Evolutionary conservation across 495 filamentous ascomycete species (phyloP), one percentile per base, ranked within the genome.

Genomic region (Sordaria brevicollis): DNA sequence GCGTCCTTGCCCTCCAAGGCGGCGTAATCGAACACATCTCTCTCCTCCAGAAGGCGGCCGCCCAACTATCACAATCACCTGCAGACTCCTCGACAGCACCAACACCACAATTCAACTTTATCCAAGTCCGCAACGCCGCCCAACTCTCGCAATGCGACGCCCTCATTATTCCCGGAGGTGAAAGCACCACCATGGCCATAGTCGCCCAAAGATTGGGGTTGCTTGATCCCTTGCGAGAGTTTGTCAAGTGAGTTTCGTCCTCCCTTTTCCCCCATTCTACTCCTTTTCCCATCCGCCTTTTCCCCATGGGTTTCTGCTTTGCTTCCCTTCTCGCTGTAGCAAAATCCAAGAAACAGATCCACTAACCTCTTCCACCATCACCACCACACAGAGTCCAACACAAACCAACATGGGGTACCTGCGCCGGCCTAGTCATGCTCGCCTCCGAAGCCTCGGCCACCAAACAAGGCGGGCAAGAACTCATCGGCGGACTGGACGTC

Each of bases 381-480:
- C 62, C 15, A 68, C 67, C 49, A 3, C 29, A 70, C 65, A 85
- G 83, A 71, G 82, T 89, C n/a, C 73, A 87, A 65, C 86, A 89
- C 74, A 94, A 92, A 77, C 94, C 96, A 21, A 91, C 90, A 19
- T 99, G 95, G 95, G 95, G 95, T 13, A 98, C 95, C 31, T 99
- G 95, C 78, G 95, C 95, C 29, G 95, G 95, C 5, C 85, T 99
- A 69, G 97, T 99, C 72, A 81, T 98, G 39, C 90, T 99, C 62
- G 89, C 93, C 13, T 93, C 97, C 77, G 88, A 90, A 54, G 96
- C 95, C 29, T 94, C 93, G 76, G 86, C 89, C 31, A 94, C 92
- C 3, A 98, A 97, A 77, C 88, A 90, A 70, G 93, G 93, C 54
- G 95, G 95, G 0, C 95, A 98, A 76, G 93, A 97, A 66, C 86